Base-by-base conservation (phyloP, 2,329 filamentous ascomycete genomes). In the Phialophora expanda region DNA sequence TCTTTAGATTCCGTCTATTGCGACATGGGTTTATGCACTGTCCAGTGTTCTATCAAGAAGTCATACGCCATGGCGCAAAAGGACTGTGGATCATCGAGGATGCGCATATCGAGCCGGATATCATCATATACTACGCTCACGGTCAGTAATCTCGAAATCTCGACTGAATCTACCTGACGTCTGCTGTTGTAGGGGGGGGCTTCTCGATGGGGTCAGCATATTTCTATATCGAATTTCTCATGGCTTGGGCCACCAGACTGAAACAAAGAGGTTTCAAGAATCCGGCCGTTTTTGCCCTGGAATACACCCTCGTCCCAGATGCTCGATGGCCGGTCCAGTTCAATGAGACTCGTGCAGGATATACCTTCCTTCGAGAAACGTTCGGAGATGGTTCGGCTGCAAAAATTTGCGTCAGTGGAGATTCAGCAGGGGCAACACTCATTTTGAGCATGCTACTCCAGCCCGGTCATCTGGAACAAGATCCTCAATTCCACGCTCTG, bases 191-290 rank as follows among this genome's bases (percentile, higher is more conserved):
- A 90, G 88, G 90, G 17, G 92, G 92, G 24, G 92, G 92, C 0
- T 95, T 96, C 75, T 86, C 87, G 6, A 91, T 96, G 88, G 92
- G 92, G 2, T 92, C 90, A 12, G 82, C 85, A 20, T 90, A 90
- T 78, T 96, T 96, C 76, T 96, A 96, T 76, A 85, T 93, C 41
- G 92, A 96, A 73, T 95, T 94, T 71, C 82, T 96, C 2, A 80
- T 94, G 61, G 85, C 87, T 8, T 92, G 89, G 89, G 80, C 91
- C 12, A 81, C 83, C 51, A 79, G 92, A 20, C 82, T 96, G 46
- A 82, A 86, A 62, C 79, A 84, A 59, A 80, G 82, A 20, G 90
- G 89, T 1, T 94, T 90, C 75, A 76, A 79, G 9, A 95, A 93
- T 73, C 92, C 92, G 0, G 89, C 90, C 24, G 84, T 95, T 3